phyloP scores from a whole-genome alignment of 2,329 filamentous ascomycete species.

The Aspergillus sp. region DNA sequence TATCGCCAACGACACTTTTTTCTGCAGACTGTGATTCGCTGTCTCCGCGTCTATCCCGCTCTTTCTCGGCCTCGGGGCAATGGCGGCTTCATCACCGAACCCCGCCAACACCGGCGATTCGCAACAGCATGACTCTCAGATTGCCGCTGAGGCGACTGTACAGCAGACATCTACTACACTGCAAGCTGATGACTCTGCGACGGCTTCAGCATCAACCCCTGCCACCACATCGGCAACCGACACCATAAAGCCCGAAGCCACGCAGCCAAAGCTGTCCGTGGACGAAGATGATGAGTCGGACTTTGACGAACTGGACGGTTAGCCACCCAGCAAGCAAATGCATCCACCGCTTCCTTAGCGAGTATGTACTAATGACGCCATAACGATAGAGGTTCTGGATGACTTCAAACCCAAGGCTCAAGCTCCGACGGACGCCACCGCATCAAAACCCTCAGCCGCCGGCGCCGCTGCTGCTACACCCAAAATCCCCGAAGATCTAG shows the following conservation, averaged over 20 bases:
- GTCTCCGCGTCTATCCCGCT: not conserved
- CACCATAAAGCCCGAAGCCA: constrained; percentile 1
- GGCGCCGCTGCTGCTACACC: constrained; percentile 1
- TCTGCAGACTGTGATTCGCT: constrained; percentile 4
- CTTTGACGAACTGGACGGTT: constrained; percentile 92
- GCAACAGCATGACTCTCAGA: not conserved
- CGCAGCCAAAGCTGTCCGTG: constrained; percentile 14
- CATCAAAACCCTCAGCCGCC: constrained; percentile 19
- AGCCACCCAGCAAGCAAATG: constrained; percentile 1
- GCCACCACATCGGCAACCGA: constrained; percentile 5
- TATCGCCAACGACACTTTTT: not conserved
- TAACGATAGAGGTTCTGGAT: constrained; percentile 77
- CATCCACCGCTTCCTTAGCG: not conserved
- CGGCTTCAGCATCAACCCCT: not conserved
- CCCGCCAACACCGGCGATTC: constrained; percentile 16
- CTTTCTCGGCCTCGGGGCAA: constrained; percentile 11
- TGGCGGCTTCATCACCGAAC: constrained; percentile 21
- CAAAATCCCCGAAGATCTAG: constrained; percentile 26
- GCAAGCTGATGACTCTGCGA: not conserved
- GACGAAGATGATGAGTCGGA: constrained; percentile 76
- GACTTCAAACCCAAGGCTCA: constrained; percentile 69
- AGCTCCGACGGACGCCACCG: constrained; percentile 23
- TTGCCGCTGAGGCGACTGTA: constrained; percentile 3
- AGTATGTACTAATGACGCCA: constrained; percentile 9
- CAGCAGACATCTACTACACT: constrained; percentile 10